Evolutionary conservation across 176 grass and related monocot species (phyloP).

Genomic region (Musa itinerans): DNA sequence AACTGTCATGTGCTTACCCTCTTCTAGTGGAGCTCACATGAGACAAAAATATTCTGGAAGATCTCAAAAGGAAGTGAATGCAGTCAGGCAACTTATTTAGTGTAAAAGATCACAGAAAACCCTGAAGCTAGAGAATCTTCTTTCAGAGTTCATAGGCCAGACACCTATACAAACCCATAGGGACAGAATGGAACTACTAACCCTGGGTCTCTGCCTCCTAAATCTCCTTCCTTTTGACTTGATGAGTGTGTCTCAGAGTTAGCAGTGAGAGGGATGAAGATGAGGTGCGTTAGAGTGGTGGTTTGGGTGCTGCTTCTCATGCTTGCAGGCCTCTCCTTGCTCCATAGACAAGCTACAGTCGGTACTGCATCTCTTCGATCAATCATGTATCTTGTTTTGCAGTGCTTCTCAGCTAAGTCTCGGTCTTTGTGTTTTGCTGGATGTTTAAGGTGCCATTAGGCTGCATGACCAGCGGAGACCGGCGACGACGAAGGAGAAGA

Average conservation of each 20-base stretch:
- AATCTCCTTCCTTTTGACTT: constrained; percentile 20
- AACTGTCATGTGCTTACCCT: constrained; percentile 30
- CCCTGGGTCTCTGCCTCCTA: background rate
- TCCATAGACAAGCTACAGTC: constrained; percentile 18
- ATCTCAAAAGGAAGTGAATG: background rate
- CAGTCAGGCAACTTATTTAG: background rate
- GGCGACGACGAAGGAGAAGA: background rate
- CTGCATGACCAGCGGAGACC: constrained; percentile 5
- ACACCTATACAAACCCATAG: background rate
- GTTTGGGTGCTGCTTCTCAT: constrained; percentile 16
- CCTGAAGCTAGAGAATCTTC: constrained; percentile 24
- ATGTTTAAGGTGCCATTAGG: constrained; percentile 10
- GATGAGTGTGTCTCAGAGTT: background rate
- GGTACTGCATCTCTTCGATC: constrained; percentile 23
- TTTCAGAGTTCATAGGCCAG: constrained; percentile 4
- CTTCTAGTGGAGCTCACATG: constrained; percentile 34
- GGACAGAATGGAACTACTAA: constrained; percentile 1
- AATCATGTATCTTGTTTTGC: background rate
- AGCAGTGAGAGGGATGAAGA: background rate
- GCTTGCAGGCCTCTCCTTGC: constrained; percentile 21
- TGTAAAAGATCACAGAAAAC: constrained; percentile 3
- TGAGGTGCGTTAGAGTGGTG: constrained; percentile 20
- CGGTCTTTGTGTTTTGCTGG: background rate
- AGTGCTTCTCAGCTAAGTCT: too few relatives aligned
- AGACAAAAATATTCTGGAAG: constrained; percentile 23